Percentiles rank a stretch among this genome's conserved stretches.
Evolutionary conservation across 2,329 filamentous ascomycete genomes (phyloP).

Genomic region (Diplodia seriata): DNA sequence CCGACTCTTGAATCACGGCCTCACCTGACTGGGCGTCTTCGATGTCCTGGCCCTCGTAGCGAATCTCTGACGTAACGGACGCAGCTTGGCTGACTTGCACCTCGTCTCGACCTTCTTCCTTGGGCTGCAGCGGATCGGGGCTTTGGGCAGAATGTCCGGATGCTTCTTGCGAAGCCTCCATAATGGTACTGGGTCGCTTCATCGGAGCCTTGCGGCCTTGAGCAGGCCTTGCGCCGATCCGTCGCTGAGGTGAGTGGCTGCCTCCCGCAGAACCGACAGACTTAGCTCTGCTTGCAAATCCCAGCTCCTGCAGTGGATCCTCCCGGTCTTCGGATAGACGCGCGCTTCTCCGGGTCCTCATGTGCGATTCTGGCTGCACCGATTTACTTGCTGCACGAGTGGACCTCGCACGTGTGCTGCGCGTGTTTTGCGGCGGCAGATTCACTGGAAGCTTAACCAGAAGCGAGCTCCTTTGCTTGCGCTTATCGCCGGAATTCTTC

Average conservation of each 20-base stretch:
- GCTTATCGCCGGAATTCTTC: slow-evolving; percentile 37
- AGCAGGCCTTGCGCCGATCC: slow-evolving; percentile 37
- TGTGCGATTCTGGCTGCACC: slow-evolving; percentile 33
- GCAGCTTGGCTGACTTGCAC: slow-evolving; percentile 24
- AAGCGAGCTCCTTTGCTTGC: slow-evolving; percentile 43
- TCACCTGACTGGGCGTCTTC: slow-evolving; percentile 36
- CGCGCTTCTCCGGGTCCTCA: slow-evolving; percentile 60
- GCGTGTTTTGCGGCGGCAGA: slow-evolving; percentile 24
- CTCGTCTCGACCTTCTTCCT: slow-evolving; percentile 20
- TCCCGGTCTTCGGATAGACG: slow-evolving; percentile 65
- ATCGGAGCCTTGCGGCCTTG: slow-evolving; percentile 58
- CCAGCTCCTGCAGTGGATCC: slow-evolving; percentile 63
- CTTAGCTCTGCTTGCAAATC: slow-evolving; percentile 65
- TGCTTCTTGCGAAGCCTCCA: slow-evolving; percentile 61
- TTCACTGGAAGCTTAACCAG: slow-evolving; percentile 53
- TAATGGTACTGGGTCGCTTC: slow-evolving; percentile 56
- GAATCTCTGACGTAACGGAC: slow-evolving; percentile 23
- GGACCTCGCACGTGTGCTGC: slow-evolving; percentile 44
- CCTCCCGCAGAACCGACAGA: slow-evolving; percentile 62
- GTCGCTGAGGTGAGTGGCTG: slow-evolving; percentile 49
- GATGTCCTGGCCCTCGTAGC: slow-evolving; percentile 10
- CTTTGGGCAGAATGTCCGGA: slow-evolving; percentile 32
- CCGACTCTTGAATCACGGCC: slow-evolving; percentile 52
- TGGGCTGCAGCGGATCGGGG: slow-evolving; percentile 12
- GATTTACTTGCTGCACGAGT: slow-evolving; percentile 49